Base-by-base conservation (phyloP, 2,329 filamentous ascomycete species). In the Paracorniculantispora psalliotae region DNA sequence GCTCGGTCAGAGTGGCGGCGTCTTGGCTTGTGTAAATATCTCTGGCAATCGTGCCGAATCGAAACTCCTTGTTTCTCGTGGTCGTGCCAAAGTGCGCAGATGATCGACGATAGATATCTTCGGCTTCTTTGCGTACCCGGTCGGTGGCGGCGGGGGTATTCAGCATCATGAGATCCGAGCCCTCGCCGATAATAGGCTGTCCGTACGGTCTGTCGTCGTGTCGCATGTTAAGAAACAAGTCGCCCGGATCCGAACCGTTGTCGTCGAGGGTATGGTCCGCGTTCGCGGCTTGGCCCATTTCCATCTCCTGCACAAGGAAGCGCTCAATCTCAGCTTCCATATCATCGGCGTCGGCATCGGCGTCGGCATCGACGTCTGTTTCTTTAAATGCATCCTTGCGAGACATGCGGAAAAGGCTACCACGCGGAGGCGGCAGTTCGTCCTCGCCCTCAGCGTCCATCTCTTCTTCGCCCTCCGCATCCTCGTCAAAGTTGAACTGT, bases 41-140 rank as follows among this genome's bases (percentile, higher is more conserved):
- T 69, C 88, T 89, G 30, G 90, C 90, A 61, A 96, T 84, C 7
- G 82, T 77, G 4, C 85, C 81, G 67, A 91, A 89, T 47, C 85
- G 83, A 54, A 86, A 85, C 9, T 85, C 81, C 50, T 80, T 81
- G 62, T 77, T 82, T 76, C 67, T 76, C 63, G 63, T 66, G 59
- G 62, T 71, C 62, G 63, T 73, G 62, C 67, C 73, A 59, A 79
- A 74, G 46, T 75, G 79, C 60, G 77, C 74, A 17, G 78, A 70
- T 3, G 82, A 83, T 47, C 80, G 78, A 41, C 80, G 79, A 65
- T 79, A 81, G 58, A 84, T 79, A 57, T 77, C 77, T 61, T 84
- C 80, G 13, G 83, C 82, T 69, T 86, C 82, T 59, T 72, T 77
- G 54, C 76, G 75, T 60, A 84, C 76, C 51, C 79, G 78, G 61